Percentiles rank a stretch among this genome's conserved stretches.
These are phyloP conservation scores for Ambrosiella cleistominuta DNA, from an alignment of 2,329 filamentous ascomycete genomes.

Conservation along the genomic window DNA sequence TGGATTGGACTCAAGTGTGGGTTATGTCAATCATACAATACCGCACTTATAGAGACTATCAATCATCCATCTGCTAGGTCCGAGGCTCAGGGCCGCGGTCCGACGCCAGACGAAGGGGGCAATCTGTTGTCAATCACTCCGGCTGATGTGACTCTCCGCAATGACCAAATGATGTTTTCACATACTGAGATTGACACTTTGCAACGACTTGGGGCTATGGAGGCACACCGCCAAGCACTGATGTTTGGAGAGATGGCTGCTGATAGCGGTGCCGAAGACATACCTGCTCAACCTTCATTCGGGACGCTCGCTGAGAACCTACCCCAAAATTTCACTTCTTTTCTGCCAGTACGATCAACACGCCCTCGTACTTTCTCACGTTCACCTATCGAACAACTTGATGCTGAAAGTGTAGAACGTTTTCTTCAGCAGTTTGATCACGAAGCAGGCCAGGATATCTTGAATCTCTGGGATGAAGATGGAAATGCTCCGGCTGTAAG, in stretches of 20 bases:
- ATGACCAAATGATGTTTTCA: conserved; percentile 3
- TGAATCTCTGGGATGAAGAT: conserved; percentile 35
- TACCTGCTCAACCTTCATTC: background rate
- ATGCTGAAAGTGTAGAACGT: conserved; percentile 11
- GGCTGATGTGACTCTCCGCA: background rate
- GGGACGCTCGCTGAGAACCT: no score
- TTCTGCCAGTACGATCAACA: background rate
- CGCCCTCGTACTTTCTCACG: background rate
- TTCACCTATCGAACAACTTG: conserved; percentile 9
- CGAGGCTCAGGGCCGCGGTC: background rate
- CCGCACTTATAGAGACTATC: conserved; percentile 22
- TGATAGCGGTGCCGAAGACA: background rate
- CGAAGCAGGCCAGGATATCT: conserved; percentile 37
- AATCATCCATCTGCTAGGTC: conserved; percentile 2
- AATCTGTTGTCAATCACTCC: background rate
- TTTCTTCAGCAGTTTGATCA: conserved; percentile 18
- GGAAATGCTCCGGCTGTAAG: conserved; percentile 20
- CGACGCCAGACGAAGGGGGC: no score
- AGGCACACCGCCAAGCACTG: conserved; percentile 3
- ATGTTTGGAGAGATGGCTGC: conserved; percentile 1
- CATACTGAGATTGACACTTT: background rate
- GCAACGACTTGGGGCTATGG: conserved; percentile 7
- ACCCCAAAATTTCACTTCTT: no score
- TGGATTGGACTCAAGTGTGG: conserved; percentile 88
- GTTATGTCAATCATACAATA: conserved; percentile 54